Evolutionary conservation across 805 yeast genomes (phyloP).

Genomic region (Candida succiphila): DNA sequence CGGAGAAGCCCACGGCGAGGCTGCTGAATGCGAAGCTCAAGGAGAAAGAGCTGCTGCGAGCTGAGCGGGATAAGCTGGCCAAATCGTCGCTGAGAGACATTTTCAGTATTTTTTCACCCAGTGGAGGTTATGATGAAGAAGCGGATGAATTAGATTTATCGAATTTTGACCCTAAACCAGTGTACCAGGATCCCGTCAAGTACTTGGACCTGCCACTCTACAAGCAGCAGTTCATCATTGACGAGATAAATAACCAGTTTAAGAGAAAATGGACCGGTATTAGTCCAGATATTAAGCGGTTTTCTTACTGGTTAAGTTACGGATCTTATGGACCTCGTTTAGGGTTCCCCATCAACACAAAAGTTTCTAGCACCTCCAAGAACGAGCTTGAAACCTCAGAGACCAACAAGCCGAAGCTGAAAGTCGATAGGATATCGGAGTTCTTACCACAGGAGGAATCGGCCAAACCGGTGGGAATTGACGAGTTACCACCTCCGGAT

Average conservation of each 20-base stretch:
- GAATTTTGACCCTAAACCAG: slow-evolving; percentile 22
- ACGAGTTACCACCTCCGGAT: slow-evolving; percentile 38
- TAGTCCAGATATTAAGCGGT: slow-evolving; percentile 37
- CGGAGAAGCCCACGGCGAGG: slow-evolving; percentile 17
- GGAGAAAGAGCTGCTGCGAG: slow-evolving; percentile 18
- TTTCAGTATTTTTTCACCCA: slow-evolving; percentile 21
- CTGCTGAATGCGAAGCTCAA: slow-evolving; percentile 14
- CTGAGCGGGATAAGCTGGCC: slow-evolving; percentile 25
- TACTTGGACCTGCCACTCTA: slow-evolving; percentile 29
- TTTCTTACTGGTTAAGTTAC: slow-evolving; percentile 53
- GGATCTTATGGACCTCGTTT: slow-evolving; percentile 68
- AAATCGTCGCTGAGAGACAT: slow-evolving; percentile 30
- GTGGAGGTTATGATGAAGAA: slow-evolving; percentile 17
- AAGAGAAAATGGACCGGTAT: slow-evolving; percentile 48
- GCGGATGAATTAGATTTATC: slow-evolving; percentile 22
- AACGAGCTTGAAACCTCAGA: neutral
- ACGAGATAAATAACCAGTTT: slow-evolving; percentile 32
- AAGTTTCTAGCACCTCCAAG: neutral
- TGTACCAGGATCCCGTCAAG: slow-evolving; percentile 19
- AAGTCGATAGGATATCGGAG: neutral
- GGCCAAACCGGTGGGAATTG: too few species aligned
- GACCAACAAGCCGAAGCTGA: neutral
- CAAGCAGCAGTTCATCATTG: slow-evolving; percentile 47
- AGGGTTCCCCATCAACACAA: slow-evolving; percentile 35
- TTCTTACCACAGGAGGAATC: neutral